These are phyloP conservation scores for Leishmania aethiopica DNA, from an alignment of 208 protist genomes.

Conservation along the genomic window DNA sequence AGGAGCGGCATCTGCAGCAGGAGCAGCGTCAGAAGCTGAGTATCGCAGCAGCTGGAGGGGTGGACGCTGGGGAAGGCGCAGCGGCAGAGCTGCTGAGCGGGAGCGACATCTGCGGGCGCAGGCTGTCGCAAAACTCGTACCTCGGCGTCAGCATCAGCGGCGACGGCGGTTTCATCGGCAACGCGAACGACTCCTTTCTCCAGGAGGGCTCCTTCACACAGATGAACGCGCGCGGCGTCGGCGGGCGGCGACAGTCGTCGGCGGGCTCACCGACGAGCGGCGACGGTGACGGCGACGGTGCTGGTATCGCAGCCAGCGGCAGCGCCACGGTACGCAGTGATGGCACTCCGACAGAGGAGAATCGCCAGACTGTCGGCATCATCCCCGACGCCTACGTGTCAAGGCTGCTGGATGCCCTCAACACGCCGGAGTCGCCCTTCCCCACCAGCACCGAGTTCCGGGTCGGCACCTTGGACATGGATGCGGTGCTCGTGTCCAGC, in stretches of 20 bases:
- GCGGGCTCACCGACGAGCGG: background rate
- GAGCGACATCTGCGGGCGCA: background rate
- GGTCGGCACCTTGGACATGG: conserved; percentile 65
- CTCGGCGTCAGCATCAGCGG: conserved; percentile 15
- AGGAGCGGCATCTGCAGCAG: conserved; percentile 23
- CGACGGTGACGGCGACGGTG: background rate
- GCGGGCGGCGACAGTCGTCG: background rate
- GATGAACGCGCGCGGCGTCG: conserved; percentile 4
- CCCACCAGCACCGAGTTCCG: conserved; percentile 58
- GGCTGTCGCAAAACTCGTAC: conserved; percentile 3
- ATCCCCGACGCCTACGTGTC: conserved; percentile 33
- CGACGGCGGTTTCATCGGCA: conserved; percentile 36
- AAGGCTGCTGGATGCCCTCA: conserved; percentile 64
- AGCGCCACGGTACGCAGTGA: background rate
- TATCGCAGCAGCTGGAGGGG: conserved; percentile 8
- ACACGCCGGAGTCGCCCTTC: conserved; percentile 58
- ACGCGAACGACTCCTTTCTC: conserved; percentile 39
- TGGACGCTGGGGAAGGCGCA: conserved; percentile 7
- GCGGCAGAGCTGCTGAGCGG: conserved; percentile 3
- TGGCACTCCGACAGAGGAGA: background rate
- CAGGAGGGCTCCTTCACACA: conserved; percentile 24
- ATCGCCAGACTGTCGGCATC: background rate
- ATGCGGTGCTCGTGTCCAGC: conserved; percentile 66
- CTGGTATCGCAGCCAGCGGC: conserved; percentile 1
- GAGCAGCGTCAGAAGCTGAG: conserved; percentile 15